These are phyloP conservation scores for Serpula lacrymans DNA, from an alignment of 768 basidiomycete genomes.

Conservation along the genomic window DNA sequence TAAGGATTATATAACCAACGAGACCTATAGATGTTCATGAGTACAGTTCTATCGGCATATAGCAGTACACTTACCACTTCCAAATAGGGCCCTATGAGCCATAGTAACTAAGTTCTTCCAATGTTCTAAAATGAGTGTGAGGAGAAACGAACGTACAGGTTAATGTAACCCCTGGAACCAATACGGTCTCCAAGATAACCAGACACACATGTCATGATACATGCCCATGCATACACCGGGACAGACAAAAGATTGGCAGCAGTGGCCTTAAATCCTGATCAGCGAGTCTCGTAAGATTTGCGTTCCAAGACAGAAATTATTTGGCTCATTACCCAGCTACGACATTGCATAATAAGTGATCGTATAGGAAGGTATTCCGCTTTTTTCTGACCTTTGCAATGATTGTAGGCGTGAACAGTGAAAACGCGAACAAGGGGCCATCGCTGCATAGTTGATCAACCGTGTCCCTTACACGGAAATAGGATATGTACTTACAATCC, in stretches of 20 bases:
- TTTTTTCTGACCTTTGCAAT: conserved; percentile 52
- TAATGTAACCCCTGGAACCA: conserved; percentile 55
- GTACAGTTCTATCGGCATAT: no score
- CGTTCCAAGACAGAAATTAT: no score
- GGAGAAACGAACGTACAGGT: conserved; percentile 41
- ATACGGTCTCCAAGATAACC: conserved; percentile 62
- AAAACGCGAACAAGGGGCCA: conserved; percentile 54
- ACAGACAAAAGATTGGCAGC: conserved; percentile 72
- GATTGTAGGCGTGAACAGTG: conserved; percentile 44
- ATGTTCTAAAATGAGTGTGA: no score
- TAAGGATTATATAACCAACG: conserved; percentile 65
- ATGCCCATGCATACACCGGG: conserved; percentile 74
- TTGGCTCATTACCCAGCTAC: no score
- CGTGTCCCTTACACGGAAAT: not conserved
- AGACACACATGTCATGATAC: conserved; percentile 58
- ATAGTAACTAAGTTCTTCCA: no score
- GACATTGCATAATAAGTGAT: not conserved
- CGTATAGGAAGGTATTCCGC: conserved; percentile 2
- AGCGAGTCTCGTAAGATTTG: no score
- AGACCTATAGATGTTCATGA: conserved; percentile 28
- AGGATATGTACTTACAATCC: conserved; percentile 49
- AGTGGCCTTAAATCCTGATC: conserved; percentile 56
- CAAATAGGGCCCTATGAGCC: conserved; percentile 21
- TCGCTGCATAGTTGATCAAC: conserved; percentile 30
- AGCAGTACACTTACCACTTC: conserved; percentile 24